Evolutionary conservation across 1,284 basidiomycete genomes (phyloP).

Genomic region (Sanguinoderma infundibulare): DNA sequence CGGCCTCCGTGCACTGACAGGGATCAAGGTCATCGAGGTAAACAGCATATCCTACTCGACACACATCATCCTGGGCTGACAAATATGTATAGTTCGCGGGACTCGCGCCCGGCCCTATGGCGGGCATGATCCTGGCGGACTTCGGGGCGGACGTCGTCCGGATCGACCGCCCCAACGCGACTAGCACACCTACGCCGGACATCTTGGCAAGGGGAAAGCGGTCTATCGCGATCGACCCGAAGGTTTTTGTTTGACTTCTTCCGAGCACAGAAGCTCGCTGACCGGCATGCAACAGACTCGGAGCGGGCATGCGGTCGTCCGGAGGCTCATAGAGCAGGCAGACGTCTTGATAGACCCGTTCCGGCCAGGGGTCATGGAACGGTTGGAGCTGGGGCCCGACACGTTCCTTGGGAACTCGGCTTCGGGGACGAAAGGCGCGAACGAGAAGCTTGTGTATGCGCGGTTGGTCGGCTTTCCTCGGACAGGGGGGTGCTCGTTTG

Average conservation of each 20-base stretch:
- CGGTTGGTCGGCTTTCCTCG: conserved; percentile 71
- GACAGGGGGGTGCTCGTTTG: conserved; percentile 45
- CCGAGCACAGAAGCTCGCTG: not conserved
- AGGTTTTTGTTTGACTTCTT: conserved; percentile 20
- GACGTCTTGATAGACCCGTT: conserved; percentile 87
- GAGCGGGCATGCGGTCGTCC: conserved; percentile 62
- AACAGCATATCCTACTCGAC: conserved; percentile 7
- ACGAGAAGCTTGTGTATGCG: conserved; percentile 66
- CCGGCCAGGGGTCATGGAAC: conserved; percentile 82
- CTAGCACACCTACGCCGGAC: conserved; percentile 42
- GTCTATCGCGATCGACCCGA: conserved; percentile 72
- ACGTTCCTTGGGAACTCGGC: conserved; percentile 58
- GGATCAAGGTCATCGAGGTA: conserved; percentile 64
- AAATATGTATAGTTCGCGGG: conserved; percentile 89
- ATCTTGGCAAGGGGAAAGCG: conserved; percentile 74
- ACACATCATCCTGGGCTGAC: too few relatives aligned
- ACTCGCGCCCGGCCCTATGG: conserved; percentile 83
- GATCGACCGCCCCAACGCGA: conserved; percentile 57
- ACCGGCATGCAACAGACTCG: conserved; percentile 39
- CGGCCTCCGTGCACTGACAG: conserved; percentile 44
- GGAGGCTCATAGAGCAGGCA: conserved; percentile 63
- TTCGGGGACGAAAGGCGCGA: conserved; percentile 49
- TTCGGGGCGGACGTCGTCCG: conserved; percentile 82
- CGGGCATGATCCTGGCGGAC: conserved; percentile 82
- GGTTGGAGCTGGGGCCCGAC: conserved; percentile 77